Evolutionary conservation across 2,329 filamentous ascomycete genomes (phyloP), one percentile per base, ranked within the genome.

Genomic region (Paraphaeosphaeria minitans): DNA sequence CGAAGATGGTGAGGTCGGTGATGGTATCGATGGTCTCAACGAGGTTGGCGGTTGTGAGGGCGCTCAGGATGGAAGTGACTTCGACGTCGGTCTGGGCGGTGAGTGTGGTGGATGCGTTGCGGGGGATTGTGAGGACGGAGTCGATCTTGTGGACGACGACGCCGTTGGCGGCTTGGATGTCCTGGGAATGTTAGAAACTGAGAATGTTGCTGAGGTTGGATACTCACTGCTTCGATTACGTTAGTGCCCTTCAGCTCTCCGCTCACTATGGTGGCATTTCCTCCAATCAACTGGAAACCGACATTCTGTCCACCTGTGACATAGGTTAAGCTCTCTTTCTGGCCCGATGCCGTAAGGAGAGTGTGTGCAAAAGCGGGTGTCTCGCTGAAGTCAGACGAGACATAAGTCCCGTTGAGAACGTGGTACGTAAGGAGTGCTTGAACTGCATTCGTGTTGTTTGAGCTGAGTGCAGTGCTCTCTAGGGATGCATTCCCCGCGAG

Each of bases 91-190:
- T 22, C 21, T 41, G 14, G 12, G 19, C n/a, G 7, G 43, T 29
- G 3, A 48, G 33, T 6, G 53, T 48, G 5, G 14, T 29, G 43
- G 43, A 57, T 9, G 49, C 45, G 16, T 41, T 50, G 21, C 14
- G 27, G 16, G 54, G 45, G 7, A 51, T 16, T 10, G 35, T 31
- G 19, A 57, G 29, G 4, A 57, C 55, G 37, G 31, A 13, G 55
- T 57, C 48, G 47, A 57, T 52, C n/a, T 51, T 57, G 41, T 57
- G 55, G 39, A 57, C 37, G 21, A 48, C 45, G 29, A 57, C 41
- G 13, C 41, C 22, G 24, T 22, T 24, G 16, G 19, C 41, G 24
- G 29, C 37, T 45, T 52, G 29, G 16, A 57, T 57, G 16, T 57
- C 55, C 48, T 51, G n/a, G 16, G 8, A 4, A 2, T 5, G 19